Evolutionary conservation across 257 asterid genomes (phyloP).

Genomic region (Solanum virginianum): DNA sequence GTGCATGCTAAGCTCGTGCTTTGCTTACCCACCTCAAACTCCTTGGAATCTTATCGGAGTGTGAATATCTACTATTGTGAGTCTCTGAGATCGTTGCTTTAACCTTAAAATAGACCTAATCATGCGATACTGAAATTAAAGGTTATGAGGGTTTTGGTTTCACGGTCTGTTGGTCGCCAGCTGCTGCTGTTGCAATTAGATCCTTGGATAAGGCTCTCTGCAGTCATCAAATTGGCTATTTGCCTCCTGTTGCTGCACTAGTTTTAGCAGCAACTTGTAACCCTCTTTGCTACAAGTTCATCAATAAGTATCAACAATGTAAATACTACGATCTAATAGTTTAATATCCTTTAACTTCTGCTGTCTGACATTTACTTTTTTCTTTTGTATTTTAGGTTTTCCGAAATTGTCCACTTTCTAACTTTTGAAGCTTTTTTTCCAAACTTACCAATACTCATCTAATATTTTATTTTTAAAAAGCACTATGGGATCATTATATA

Average conservation of each 20-base stretch:
- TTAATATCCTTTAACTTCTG: background rate
- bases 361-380: background rate
- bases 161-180: background rate
- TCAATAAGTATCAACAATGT: background rate
- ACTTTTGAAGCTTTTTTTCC: background rate
- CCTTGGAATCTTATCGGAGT: background rate
- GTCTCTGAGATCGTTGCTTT: background rate
- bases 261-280: background rate
- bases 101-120: background rate
- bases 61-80: background rate
- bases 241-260: background rate
- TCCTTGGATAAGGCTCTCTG: background rate
- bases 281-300: background rate
- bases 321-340: background rate
- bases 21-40: background rate
- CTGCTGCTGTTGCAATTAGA: background rate
- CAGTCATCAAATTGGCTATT: background rate
- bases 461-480: background rate
- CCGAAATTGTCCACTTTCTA: background rate
- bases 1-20: background rate
- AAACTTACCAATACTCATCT: background rate
- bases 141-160: background rate
- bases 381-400: background rate
- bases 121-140: background rate
- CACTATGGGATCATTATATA: background rate